Evolutionary conservation across 768 basidiomycete genomes (phyloP).

Genomic region (Mycena crocata): DNA sequence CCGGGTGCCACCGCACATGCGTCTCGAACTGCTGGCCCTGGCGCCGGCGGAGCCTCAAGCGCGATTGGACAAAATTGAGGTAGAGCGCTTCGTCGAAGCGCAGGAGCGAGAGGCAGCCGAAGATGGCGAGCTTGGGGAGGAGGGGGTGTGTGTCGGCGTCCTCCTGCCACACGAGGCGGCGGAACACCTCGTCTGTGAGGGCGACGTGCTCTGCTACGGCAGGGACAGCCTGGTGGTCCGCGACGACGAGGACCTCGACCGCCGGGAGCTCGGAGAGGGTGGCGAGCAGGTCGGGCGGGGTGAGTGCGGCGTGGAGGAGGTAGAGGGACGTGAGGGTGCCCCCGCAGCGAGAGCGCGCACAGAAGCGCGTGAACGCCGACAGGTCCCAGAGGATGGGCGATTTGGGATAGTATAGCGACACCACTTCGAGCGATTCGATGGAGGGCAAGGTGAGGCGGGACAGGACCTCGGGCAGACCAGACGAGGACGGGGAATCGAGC

Average conservation of each 20-base stretch:
- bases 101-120: constrained; percentile 25
- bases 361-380: constrained; percentile 9
- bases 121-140: constrained; percentile 13
- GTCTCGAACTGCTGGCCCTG: constrained; percentile 8
- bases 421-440: constrained; percentile 8
- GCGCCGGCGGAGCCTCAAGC: not conserved
- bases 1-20: constrained; percentile 18
- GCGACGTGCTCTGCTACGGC: not conserved
- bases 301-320: constrained; percentile 11
- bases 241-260: constrained; percentile 14
- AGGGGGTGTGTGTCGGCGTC: not conserved
- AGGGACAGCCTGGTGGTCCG: constrained; percentile 10
- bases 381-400: constrained; percentile 19
- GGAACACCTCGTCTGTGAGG: constrained; percentile 18
- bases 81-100: constrained; percentile 20
- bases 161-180: not conserved
- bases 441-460: constrained; percentile 2
- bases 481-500: not conserved
- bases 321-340: constrained; percentile 18
- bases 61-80: constrained; percentile 17
- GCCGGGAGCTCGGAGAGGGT: not conserved
- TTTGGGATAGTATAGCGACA: not conserved
- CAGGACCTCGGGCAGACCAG: not conserved
- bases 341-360: constrained; percentile 4
- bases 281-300: constrained; percentile 2